Percentiles rank a stretch among this genome's conserved stretches.
Conservation (phyloP, 352 stramenopile species). For the Pythium dissimile region DNA sequence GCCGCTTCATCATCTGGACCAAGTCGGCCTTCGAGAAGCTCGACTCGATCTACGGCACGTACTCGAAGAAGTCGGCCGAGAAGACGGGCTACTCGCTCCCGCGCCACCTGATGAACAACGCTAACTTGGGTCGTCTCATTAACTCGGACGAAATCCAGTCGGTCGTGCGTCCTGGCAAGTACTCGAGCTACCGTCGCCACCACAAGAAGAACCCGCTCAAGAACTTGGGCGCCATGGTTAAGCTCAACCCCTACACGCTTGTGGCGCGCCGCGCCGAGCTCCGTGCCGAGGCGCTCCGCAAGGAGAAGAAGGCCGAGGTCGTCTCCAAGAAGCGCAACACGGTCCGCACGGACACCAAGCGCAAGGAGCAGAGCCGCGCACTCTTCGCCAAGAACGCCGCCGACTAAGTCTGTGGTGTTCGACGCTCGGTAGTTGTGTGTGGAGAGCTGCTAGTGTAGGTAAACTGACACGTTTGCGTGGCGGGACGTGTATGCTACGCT, state of each 20-base stretch:
- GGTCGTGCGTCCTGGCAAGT: slow-evolving; percentile 94
- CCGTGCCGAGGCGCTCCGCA: slow-evolving; percentile 80
- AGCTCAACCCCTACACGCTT: slow-evolving; percentile 97
- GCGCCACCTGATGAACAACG: slow-evolving; percentile 95
- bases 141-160: slow-evolving; percentile 99
- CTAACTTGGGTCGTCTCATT: slow-evolving; percentile 98
- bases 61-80: slow-evolving; percentile 83
- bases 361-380: slow-evolving; percentile 71
- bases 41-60: slow-evolving; percentile 95
- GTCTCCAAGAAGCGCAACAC: slow-evolving; percentile 87
- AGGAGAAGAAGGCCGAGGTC: slow-evolving; percentile 85
- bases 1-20: slow-evolving; percentile 99
- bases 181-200: slow-evolving; percentile 83
- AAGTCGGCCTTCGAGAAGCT: slow-evolving; percentile 97
- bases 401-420: slow-evolving; percentile 45
- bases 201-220: slow-evolving; percentile 98
- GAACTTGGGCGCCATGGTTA: slow-evolving; percentile 94
- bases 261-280: slow-evolving; percentile 89
- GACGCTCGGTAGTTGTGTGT: background rate
- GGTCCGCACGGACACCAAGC: slow-evolving; percentile 68
- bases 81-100: slow-evolving; percentile 95
- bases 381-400: slow-evolving; percentile 80
- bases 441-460: background rate
- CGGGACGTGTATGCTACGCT: background rate
- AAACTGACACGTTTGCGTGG: background rate